Evolutionary conservation across 768 basidiomycete genomes (phyloP), one percentile per base, ranked within the genome.

Genomic region (Tricholoma matsutake): DNA sequence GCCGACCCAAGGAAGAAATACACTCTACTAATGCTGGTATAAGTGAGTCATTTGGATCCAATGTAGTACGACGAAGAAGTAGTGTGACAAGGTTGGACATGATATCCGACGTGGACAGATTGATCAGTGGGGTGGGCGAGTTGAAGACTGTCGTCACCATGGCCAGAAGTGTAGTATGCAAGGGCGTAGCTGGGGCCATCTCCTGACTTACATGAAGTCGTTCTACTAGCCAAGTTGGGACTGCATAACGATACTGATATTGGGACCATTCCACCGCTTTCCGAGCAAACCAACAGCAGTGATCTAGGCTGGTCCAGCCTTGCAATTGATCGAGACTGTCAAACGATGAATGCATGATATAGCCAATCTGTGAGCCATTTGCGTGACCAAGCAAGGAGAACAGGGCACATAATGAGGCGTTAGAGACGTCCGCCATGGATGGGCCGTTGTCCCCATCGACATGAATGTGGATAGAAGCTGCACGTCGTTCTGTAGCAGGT

Each of bases 221-320:
- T 67, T 96, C 94, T 11, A 96, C 86, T 3, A 96, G 77, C 69
- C 87, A 84, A 1, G 92, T 91, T 2, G 95, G 92, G 6, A 97
- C 85, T 25, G 89, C 89, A 68, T 92, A 96, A 25, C 96, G 89
- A 73, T 96, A 96, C 70, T 96, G 96, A 64, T 96, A 93, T 69
- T 91, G 92, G 5, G 91, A 84, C 91, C 92, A 96, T 67, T 92
- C 88, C n/a, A 86, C 86, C 5, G 84, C 80, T 67, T 84, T 87
- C 60, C 86, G 83, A 11, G 88, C 85, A 60, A 93, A 79, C 94
- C 94, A 98, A 58, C 86, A 83, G 68, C 88, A 96, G 66, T 93
- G 86, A 6, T 86, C 83, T 0, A 82, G 65, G 62, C 86, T 83
- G 16, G 66, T 68, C 95, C 95, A 97, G 20, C 83, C 82, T 28